These are phyloP conservation scores for Candida cerambycidarum DNA, from an alignment of 805 yeast species.

Conservation along the genomic window DNA sequence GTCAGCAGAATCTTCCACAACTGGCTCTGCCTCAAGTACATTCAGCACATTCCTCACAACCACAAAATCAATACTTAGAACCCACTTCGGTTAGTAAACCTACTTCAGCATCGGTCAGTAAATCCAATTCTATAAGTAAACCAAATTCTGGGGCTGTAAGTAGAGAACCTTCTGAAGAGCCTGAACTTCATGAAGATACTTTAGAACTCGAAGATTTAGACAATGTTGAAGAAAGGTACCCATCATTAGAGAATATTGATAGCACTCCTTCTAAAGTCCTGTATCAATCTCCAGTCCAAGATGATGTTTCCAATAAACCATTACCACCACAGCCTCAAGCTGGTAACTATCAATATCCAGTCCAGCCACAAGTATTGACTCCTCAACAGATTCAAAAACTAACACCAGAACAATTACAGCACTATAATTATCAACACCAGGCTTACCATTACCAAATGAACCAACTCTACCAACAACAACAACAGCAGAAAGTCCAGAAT, in stretches of 20 bases:
- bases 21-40: not conserved
- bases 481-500: not conserved
- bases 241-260: constrained; percentile 41
- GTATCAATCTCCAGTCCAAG: too few species aligned
- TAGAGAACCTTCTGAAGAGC: not conserved
- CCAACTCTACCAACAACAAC: constrained; percentile 15
- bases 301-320: too few species aligned
- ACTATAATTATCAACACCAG: constrained; percentile 22
- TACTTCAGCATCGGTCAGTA: not conserved
- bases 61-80: not conserved
- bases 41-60: not conserved
- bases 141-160: not conserved
- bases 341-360: constrained; percentile 11
- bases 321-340: not conserved
- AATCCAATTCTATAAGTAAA: not conserved
- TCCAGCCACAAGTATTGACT: constrained; percentile 17
- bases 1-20: constrained; percentile 10
- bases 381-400: constrained; percentile 16
- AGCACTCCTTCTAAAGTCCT: too few species aligned
- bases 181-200: constrained; percentile 17
- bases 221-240: constrained; percentile 52
- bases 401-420: constrained; percentile 23
- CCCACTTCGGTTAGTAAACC: not conserved
- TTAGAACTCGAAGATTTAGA: constrained; percentile 42
- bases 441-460: constrained; percentile 20